These are phyloP conservation scores for Pelargonium cotyledonis DNA, from an alignment of 441 rosid species.

Conservation along the genomic window DNA sequence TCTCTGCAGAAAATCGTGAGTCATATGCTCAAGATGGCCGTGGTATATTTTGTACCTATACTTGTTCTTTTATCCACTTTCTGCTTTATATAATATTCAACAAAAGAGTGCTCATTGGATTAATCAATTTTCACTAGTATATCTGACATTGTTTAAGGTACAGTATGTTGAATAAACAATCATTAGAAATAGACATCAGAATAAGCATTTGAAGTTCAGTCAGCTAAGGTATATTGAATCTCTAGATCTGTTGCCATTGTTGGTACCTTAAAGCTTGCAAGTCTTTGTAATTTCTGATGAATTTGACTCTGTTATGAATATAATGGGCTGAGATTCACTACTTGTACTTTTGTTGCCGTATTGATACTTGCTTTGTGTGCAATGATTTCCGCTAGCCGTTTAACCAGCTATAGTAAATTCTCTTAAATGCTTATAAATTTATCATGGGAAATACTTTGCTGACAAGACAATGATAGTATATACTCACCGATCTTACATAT, in stretches of 20 bases:
- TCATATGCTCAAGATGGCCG: constrained; percentile 28
- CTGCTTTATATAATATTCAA: constrained; percentile 1
- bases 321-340: constrained; percentile 1
- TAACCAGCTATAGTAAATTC: too few species aligned
- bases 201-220: too few species aligned
- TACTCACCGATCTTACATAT: background rate
- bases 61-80: background rate
- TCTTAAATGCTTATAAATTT: too few species aligned
- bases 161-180: too few species aligned
- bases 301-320: background rate
- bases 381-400: background rate
- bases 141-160: background rate
- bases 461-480: too few species aligned
- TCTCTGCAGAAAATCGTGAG: constrained; percentile 25
- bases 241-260: background rate
- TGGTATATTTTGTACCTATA: constrained; percentile 24
- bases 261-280: background rate
- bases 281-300: background rate
- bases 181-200: too few species aligned
- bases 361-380: background rate
- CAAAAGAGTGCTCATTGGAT: constrained; percentile 1
- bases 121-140: constrained; percentile 10
- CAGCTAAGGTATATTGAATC: too few species aligned
- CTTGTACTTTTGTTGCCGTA: background rate
- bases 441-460: background rate